Base-by-base conservation (phyloP, 306 rosid genomes). In the Carpinus viminea region DNA sequence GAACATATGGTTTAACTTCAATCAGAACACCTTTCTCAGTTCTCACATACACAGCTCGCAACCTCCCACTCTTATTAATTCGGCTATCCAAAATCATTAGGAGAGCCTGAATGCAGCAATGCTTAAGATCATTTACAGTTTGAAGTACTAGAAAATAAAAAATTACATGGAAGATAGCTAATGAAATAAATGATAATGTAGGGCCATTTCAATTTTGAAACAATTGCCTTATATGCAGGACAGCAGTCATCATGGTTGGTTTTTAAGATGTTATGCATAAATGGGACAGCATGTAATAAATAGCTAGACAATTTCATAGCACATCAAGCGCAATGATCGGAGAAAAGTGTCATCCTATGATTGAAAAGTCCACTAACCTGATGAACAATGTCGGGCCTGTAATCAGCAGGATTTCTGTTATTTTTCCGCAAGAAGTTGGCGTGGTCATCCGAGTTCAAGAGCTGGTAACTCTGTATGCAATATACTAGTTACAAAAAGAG, bases 361-460 rank as follows among this genome's bases (percentile, higher is more conserved):
- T 7, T 8, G 24, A 11, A 41, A 43, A 70, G 21, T 69, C 18
- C 3, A 68, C 84, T 74, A 53, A 88, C 98, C 91, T 94, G 97
- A 85, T 94, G 98, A 78, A 86, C 72, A 13, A 94, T 94, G 70
- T 94, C 98, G 0, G 97, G 97, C 74, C 97, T 86, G 82, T 89
- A 92, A 83, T 89, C 89, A 68, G 82, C 93, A 43, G 97, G 98
- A 80, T 89, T 85, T 82, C 83, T 92, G 47, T 87, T 84, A 38
- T 92, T 77, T 72, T 79, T 89, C 78, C 85, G 84, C 79, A 92
- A 82, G 84, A 88, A 94, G 79, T 86, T 75, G 54, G 89, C 52
- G 72, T 94, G 98, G 10, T 92, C 97, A 31, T 94, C 97, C 0
- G 97, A 94, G 82, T 88, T 92, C 87, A 94, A 60, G 9, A 94